phyloP scores from a whole-genome alignment of 75 land plant species.

The Ceratopteris richardii region DNA sequence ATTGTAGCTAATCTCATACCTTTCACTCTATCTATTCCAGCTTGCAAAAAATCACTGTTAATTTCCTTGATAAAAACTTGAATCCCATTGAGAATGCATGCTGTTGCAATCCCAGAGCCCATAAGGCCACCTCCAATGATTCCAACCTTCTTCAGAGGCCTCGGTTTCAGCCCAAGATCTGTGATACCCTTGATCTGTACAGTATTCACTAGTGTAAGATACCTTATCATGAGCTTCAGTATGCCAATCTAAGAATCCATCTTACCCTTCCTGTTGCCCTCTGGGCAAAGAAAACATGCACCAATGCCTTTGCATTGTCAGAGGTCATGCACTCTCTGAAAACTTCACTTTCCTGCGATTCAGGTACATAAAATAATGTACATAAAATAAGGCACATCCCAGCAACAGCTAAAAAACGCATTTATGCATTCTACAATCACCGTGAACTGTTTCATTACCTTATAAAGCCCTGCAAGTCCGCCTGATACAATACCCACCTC shows the following conservation, averaged over 20 bases:
- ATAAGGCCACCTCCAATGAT: conserved; percentile 97
- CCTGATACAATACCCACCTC: conserved; percentile 11
- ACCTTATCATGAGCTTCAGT: no score
- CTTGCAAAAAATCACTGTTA: conserved; percentile 54
- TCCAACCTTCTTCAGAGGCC: conserved; percentile 59
- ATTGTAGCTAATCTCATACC: conserved; percentile 26
- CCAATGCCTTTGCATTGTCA: conserved; percentile 58
- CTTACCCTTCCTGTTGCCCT: conserved; percentile 76
- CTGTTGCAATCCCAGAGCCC: conserved; percentile 98
- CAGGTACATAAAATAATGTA: no score
- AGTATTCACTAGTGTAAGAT: no score
- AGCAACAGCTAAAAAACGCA: no score
- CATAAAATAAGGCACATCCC: no score
- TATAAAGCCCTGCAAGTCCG: conserved; percentile 7
- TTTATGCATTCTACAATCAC: no score
- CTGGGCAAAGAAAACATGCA: conserved; percentile 82
- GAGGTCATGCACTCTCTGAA: conserved; percentile 50
- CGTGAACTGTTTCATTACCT: no score
- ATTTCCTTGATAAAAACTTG: conserved; percentile 78
- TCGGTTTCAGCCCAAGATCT: conserved; percentile 81
- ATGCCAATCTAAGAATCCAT: no score
- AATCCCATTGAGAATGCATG: conserved; percentile 54
- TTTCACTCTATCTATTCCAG: conserved; percentile 65
- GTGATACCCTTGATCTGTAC: conserved; percentile 80
- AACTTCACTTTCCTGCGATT: conserved; percentile 46